Evolutionary conservation across 352 stramenopile species (phyloP), one percentile per base, ranked within the genome.

Genomic region (Plasmopara muralis): DNA sequence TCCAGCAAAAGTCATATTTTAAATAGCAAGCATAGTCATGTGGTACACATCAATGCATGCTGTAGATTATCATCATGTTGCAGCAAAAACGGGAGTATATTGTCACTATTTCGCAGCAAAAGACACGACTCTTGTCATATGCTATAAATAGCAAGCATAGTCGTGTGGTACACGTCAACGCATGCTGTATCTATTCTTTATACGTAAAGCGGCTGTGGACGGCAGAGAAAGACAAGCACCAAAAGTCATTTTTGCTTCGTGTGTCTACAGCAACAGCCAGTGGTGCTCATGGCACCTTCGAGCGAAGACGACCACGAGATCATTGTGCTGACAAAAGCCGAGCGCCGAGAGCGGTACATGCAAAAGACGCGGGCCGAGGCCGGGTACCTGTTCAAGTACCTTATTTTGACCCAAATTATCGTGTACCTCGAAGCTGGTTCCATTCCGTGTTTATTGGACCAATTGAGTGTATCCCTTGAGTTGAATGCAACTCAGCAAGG

Each of bases 311-410:
- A 30, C 28, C 49, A 42, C 4, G 9, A 34, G 29, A 16, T 38
- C n/a, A 29, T 43, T 20, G 52, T 65, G 39, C 52, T 68, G 9
- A 79, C 66, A 28, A 78, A 78, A 54, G 67, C 83, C 14, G 73
- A 82, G 49, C 73, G 77, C 37, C 70, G 75, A 25, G 77, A 86
- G 62, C 65, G 70, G 53, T 89, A 83, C 67, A 84, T 87, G 74
- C 66, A 72, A 34, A 73, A 77, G 62, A 89, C 74, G 18, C 77
- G 82, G 38, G 62, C 68, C 28, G 77, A 92, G 63, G 82, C 82
- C 6, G 67, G 70, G 41, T 93, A 90, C 47, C 60, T 91, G 44
- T 93, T 93, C 68, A 91, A 93, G 68, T 93, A 89, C 61, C 60
- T 93, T 6, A 88, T 93, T 50, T 43, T 93, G 37, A 86, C 83